Conservation (phyloP, 768 basidiomycete species). For the Inosperma sp. region DNA sequence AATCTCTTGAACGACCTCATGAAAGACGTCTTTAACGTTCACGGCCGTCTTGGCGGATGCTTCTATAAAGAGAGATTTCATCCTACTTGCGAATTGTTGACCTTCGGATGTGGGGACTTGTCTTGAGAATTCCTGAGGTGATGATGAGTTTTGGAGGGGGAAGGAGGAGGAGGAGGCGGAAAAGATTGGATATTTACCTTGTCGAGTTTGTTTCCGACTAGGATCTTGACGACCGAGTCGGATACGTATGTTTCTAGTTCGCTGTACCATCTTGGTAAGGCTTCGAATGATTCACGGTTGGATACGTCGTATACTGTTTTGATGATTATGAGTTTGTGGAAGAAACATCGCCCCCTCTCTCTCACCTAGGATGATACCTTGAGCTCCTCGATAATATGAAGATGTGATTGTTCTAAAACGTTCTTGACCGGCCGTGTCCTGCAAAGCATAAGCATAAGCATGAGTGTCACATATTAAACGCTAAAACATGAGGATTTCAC, state of each 20-base stretch:
- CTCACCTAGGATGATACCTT: constrained; percentile 72
- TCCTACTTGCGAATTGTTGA: constrained; percentile 71
- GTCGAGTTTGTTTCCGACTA: constrained; percentile 94
- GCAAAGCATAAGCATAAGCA: background rate
- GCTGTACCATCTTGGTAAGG: constrained; percentile 87
- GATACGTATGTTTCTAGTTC: constrained; percentile 94
- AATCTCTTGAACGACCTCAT: constrained; percentile 75
- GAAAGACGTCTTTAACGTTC: constrained; percentile 70
- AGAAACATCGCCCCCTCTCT: background rate
- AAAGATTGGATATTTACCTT: constrained; percentile 39
- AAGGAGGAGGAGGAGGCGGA: background rate
- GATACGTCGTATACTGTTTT: constrained; percentile 88
- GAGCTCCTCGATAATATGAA: constrained; percentile 89
- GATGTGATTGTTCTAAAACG: constrained; percentile 94
- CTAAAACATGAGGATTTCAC: constrained; percentile 21
- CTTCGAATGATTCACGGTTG: constrained; percentile 88
- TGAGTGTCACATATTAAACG: background rate
- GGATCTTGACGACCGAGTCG: constrained; percentile 63
- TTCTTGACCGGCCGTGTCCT: constrained; percentile 98
- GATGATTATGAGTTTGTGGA: background rate
- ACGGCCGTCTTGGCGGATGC: constrained; percentile 89
- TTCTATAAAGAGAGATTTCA: constrained; percentile 85
- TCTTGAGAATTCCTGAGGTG: constrained; percentile 75
- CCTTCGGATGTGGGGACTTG: constrained; percentile 81
- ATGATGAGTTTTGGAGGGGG: background rate